Conservation (phyloP, 495 filamentous ascomycete genomes). For the Neurospora sp. region DNA sequence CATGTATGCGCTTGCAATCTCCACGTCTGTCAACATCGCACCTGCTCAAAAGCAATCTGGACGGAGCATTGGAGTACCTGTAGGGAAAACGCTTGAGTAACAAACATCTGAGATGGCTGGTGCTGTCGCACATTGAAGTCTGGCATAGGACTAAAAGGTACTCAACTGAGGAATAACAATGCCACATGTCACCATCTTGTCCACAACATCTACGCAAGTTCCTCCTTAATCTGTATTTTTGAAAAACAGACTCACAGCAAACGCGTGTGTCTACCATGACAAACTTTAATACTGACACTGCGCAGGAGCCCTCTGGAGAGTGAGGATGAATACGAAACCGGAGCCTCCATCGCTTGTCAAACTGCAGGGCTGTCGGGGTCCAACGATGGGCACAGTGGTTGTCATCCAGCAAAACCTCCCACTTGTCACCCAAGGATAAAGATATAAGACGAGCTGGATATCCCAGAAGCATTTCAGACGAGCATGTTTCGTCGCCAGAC, state of each 20-base stretch:
- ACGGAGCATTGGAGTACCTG: not conserved
- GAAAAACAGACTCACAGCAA: not conserved
- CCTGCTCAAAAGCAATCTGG: not conserved
- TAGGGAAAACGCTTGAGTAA: not conserved
- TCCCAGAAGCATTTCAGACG: not conserved
- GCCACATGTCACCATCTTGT: not conserved
- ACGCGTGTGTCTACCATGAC: not conserved
- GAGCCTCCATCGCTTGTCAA: not conserved
- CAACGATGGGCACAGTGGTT: not conserved
- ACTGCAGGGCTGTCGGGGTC: not conserved
- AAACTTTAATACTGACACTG: not conserved
- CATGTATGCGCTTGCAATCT: not conserved
- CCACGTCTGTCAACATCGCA: not conserved
- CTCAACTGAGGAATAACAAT: too few species aligned
- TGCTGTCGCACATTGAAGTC: not conserved
- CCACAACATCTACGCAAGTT: not conserved
- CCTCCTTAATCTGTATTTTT: not conserved
- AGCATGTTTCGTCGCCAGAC: not conserved
- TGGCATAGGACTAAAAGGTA: too few species aligned
- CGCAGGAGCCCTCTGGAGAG: not conserved
- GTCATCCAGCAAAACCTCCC: not conserved
- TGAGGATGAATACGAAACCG: not conserved
- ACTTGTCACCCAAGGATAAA: fast-evolving
- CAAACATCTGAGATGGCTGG: not conserved
- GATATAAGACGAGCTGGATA: not conserved